phyloP scores from a whole-genome alignment of 2,329 filamentous ascomycete genomes.

The Pezicula radicicola region DNA sequence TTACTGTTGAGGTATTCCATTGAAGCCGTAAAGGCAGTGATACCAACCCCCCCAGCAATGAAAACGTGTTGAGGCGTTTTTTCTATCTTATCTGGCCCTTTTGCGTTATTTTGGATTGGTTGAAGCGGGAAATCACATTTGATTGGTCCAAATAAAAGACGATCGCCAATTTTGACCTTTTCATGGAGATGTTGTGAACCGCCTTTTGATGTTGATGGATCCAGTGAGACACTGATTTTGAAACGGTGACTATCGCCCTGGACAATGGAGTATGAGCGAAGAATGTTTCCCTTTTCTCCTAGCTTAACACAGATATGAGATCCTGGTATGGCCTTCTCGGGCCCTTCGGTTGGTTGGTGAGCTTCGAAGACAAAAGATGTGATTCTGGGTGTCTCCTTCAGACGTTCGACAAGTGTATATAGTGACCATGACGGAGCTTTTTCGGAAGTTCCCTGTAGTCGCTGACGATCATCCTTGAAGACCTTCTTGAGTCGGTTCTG shows the following conservation, averaged over 20 bases:
- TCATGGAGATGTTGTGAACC: constrained; percentile 57
- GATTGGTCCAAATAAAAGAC: constrained; percentile 46
- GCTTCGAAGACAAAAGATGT: constrained; percentile 50
- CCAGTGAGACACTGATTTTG: constrained; percentile 55
- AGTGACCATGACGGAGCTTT: constrained; percentile 24
- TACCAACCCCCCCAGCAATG: constrained; percentile 60
- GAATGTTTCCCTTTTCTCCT: constrained; percentile 41
- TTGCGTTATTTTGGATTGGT: too few relatives aligned
- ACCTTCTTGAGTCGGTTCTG: constrained; percentile 16
- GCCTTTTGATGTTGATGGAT: constrained; percentile 45
- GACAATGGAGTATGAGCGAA: constrained; percentile 57
- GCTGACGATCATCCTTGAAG: constrained; percentile 13
- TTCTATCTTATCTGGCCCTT: constrained; percentile 12
- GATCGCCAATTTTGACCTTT: constrained; percentile 40
- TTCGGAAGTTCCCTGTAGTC: constrained; percentile 1
- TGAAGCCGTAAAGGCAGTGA: constrained; percentile 60
- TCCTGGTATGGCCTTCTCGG: constrained; percentile 30
- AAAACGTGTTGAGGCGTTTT: constrained; percentile 56
- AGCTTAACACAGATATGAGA: constrained; percentile 55
- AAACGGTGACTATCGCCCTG: constrained; percentile 28
- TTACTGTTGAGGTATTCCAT: constrained; percentile 33
- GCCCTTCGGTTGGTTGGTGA: constrained; percentile 29
- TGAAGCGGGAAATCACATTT: constrained; percentile 42
- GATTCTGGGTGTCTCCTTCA: constrained; percentile 45
- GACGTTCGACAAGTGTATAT: constrained; percentile 42